Evolutionary conservation across 257 asterid genomes (phyloP).

Genomic region (Penstemon newberryi): DNA sequence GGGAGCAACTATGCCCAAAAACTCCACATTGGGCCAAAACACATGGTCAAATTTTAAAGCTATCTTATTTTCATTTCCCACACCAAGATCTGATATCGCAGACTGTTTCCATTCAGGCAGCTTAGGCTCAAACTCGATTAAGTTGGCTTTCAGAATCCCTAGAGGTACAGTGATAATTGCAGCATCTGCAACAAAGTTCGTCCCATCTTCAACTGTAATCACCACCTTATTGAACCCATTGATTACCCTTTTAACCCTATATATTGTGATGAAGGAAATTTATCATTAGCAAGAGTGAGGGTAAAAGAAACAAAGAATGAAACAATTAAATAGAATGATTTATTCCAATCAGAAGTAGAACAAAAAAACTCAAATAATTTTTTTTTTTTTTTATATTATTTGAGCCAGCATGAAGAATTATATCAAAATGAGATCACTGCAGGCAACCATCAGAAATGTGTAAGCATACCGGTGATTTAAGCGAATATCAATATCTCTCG

Average conservation of each 20-base stretch:
- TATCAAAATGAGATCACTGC: background rate
- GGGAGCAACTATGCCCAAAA: conserved; percentile 77
- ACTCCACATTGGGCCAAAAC: conserved; percentile 97
- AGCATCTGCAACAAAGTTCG: conserved; percentile 77
- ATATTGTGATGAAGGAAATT: conserved; percentile 18
- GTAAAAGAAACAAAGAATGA: background rate
- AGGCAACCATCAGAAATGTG: background rate
- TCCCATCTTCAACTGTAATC: conserved; percentile 76
- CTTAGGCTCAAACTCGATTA: conserved; percentile 79
- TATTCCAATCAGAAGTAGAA: background rate
- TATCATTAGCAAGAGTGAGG: conserved; percentile 18
- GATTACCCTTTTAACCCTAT: conserved; percentile 69
- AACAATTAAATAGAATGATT: background rate
- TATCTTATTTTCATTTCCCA: conserved; percentile 91
- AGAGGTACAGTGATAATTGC: conserved; percentile 88
- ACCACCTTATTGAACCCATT: conserved; percentile 70
- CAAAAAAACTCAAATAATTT: background rate
- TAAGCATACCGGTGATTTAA: conserved; percentile 76
- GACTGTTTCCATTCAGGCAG: conserved; percentile 89
- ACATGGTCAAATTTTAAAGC: conserved; percentile 72
- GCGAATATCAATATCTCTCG: conserved; percentile 80
- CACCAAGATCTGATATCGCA: conserved; percentile 92
- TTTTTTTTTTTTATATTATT: too few species aligned
- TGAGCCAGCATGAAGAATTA: background rate
- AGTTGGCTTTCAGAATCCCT: conserved; percentile 80